Conservation (phyloP, 2,329 filamentous ascomycete species). For the Aspergillus sp. region DNA sequence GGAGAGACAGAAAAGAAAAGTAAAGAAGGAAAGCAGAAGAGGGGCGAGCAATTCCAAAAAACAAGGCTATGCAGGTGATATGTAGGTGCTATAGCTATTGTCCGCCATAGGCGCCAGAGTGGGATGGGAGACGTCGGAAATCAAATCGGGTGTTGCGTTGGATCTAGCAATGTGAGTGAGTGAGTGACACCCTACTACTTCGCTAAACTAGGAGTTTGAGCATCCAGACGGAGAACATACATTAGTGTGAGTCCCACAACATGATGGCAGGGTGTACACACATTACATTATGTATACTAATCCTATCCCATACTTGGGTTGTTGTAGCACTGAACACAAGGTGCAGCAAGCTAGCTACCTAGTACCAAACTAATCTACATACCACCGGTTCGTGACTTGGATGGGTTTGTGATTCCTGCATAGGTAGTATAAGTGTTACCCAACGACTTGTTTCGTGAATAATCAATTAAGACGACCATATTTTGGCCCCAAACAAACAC, state of each 20-base stretch:
- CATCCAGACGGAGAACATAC: background rate
- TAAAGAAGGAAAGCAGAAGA: no score
- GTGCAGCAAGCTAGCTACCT: background rate
- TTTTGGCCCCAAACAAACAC: no score
- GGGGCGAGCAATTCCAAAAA: background rate
- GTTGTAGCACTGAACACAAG: background rate
- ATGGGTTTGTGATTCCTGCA: background rate
- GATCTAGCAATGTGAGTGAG: background rate
- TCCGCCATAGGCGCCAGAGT: conserved; percentile 7
- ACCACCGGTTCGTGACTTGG: background rate
- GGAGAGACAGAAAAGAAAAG: no score
- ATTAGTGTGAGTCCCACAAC: background rate
- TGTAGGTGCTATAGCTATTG: background rate
- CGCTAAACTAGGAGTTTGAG: background rate
- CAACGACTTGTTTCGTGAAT: no score
- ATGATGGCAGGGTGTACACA: background rate
- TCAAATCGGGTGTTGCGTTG: conserved; percentile 1
- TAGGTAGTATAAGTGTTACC: background rate
- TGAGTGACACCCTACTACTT: conserved; percentile 1
- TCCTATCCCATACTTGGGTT: no score
- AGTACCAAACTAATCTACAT: background rate
- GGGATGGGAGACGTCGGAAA: conserved; percentile 1
- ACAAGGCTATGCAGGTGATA: background rate
- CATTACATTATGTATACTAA: background rate
- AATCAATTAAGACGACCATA: no score